phyloP scores from a whole-genome alignment of 495 filamentous ascomycete species.

The Tuber aestivum region DNA sequence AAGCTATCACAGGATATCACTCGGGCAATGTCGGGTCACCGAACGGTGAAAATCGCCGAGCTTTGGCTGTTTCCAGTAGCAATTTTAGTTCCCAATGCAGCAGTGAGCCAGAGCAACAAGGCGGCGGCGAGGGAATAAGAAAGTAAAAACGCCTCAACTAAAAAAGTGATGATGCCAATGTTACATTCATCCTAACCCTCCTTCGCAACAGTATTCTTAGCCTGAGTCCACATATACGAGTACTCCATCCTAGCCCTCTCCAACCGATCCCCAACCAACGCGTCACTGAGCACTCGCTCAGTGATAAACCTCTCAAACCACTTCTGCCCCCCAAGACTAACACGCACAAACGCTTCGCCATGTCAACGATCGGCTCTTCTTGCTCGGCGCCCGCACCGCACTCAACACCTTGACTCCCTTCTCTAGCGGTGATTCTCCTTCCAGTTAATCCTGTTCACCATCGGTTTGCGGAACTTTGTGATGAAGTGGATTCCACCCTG shows the following conservation, averaged over 20 bases:
- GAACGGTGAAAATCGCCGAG: background rate
- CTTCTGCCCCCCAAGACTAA: constrained; percentile 75
- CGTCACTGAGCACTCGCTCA: constrained; percentile 81
- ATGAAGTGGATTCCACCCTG: constrained; percentile 81
- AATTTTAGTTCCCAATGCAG: background rate
- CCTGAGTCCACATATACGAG: constrained; percentile 92
- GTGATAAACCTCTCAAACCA: constrained; percentile 80
- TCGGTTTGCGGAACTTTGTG: constrained; percentile 76
- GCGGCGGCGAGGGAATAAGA: background rate
- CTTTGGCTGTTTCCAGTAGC: background rate
- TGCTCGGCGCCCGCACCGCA: constrained; percentile 63
- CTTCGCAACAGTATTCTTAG: constrained; percentile 56
- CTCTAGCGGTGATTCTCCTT: constrained; percentile 69
- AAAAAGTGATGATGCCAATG: background rate
- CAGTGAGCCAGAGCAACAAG: background rate
- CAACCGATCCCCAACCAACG: constrained; percentile 74
- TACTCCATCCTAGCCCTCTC: constrained; percentile 81
- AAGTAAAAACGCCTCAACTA: background rate
- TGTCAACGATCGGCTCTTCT: constrained; percentile 48
- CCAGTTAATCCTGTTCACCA: constrained; percentile 92
- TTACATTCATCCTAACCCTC: constrained; percentile 17
- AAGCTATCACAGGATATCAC: background rate
- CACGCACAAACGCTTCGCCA: constrained; percentile 69
- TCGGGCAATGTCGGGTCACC: background rate
- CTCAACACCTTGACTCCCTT: constrained; percentile 55